Conservation (phyloP, 495 filamentous ascomycete species). For the Podospora australis region DNA sequence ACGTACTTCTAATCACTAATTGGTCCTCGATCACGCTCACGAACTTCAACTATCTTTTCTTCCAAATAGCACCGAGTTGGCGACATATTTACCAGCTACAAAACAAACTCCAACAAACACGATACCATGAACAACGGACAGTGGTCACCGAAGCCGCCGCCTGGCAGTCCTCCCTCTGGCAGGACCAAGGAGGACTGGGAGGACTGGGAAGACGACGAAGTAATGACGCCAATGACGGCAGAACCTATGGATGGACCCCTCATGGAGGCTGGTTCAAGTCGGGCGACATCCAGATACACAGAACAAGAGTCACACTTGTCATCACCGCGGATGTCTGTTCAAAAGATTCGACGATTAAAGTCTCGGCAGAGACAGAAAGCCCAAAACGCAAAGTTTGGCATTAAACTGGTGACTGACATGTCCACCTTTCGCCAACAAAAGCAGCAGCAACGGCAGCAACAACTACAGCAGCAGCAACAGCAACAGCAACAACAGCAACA, state of each 20-base stretch:
- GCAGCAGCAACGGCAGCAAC: too few species aligned
- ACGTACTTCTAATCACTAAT: not conserved
- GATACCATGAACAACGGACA: conserved; percentile 13
- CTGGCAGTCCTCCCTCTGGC: conserved; percentile 1
- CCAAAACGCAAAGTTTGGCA: conserved; percentile 52
- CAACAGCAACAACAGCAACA: conserved; percentile 18
- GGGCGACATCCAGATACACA: conserved; percentile 11
- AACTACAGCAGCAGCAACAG: too few species aligned
- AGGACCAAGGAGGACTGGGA: conserved; percentile 41
- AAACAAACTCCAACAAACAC: not conserved
- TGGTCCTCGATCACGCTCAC: too few species aligned
- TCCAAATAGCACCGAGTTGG: not conserved
- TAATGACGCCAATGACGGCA: conserved; percentile 19
- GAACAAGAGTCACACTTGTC: conserved; percentile 13
- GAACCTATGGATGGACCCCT: conserved; percentile 20
- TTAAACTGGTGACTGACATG: conserved; percentile 61
- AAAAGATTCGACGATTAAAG: conserved; percentile 34
- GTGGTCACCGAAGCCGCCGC: conserved; percentile 1
- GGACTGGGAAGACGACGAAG: conserved; percentile 40
- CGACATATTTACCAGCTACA: not conserved
- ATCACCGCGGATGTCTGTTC: conserved; percentile 26
- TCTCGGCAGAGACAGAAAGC: conserved; percentile 46
- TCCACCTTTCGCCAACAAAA: conserved; percentile 30
- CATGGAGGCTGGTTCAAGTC: not conserved
- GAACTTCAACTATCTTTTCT: not conserved